These are phyloP conservation scores for Canna indica DNA, from an alignment of 176 grass and related monocot species.

Conservation along the genomic window DNA sequence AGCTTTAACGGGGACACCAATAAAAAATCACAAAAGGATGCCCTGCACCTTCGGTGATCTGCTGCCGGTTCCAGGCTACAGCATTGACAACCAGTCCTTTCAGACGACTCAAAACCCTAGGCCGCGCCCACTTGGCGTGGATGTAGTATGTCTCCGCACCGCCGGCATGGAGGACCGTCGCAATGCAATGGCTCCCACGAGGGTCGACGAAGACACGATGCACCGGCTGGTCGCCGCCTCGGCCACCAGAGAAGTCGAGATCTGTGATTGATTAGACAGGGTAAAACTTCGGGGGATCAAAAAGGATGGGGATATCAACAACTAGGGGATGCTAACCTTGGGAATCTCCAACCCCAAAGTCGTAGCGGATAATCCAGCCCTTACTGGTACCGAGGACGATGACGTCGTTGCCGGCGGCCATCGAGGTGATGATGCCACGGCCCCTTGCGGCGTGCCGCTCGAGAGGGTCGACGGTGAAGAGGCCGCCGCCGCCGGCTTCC, in stretches of 20 bases:
- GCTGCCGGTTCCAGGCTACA: conserved; percentile 82
- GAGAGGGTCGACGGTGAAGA: conserved; percentile 77
- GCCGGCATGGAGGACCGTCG: conserved; percentile 55
- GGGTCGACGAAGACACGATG: conserved; percentile 92
- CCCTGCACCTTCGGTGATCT: conserved; percentile 60
- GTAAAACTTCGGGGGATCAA: neutral
- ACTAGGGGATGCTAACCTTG: conserved; percentile 16
- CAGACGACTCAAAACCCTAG: conserved; percentile 57
- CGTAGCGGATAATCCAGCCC: conserved; percentile 87
- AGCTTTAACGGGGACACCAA: neutral
- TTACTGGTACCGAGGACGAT: conserved; percentile 84
- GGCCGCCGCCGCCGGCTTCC: conserved; percentile 21
- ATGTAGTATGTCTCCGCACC: conserved; percentile 78
- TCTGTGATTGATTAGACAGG: conserved; percentile 26
- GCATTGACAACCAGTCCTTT: conserved; percentile 69
- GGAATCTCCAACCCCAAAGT: conserved; percentile 65
- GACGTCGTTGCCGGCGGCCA: conserved; percentile 91
- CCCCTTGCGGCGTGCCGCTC: conserved; percentile 74
- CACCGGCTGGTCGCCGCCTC: conserved; percentile 67
- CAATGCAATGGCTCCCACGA: conserved; percentile 78
- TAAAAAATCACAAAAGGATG: neutral
- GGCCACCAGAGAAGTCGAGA: conserved; percentile 66
- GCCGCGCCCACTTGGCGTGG: conserved; percentile 80
- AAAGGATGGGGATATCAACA: neutral
- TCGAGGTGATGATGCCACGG: conserved; percentile 68